Base-by-base conservation (phyloP, 495 filamentous ascomycete genomes). In the Xylaria bambusicola region DNA sequence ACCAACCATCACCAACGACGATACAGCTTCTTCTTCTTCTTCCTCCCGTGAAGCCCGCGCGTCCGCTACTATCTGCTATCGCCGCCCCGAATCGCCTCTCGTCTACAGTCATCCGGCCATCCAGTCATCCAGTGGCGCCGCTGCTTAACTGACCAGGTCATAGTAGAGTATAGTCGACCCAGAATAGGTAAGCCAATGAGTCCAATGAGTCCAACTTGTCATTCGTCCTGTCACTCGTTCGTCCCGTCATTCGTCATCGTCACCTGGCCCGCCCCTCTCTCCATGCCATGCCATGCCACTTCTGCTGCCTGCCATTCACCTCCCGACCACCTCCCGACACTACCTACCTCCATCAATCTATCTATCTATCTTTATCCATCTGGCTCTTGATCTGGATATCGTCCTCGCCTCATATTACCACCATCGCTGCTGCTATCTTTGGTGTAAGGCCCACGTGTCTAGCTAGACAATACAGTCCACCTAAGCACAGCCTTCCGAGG, bases 181-280 rank as follows among this genome's bases (percentile, higher is more conserved):
- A 5, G 5, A 33, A 33, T 10, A 36, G 26, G 13, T 48, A 31
- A 41, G 35, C 36, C 1, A 20, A 6, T 24, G 17, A 51, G 23
- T 20, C 31, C 13, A 10, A 40, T 21, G 20, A 38, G 18, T 20
- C 48, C 5, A 18, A 7, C 20, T 33, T 33, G 31, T 33, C 31
- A 33, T 38, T 51, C 56, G 55, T 50, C n/a, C n/a, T n/a, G n/a
- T n/a, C n/a, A n/a, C n/a, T 33, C 31, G 10, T 38, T 51, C 56
- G 55, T 44, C 23, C 13, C 13, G 36, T 38, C 36, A 38, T 41
- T 45, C 47, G 56, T 51, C 47, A 42, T 58, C 38, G 56, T 59
- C 56, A 59, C 38, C 56, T n/a, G n/a, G n/a, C n/a, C n/a, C n/a
- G n/a, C n/a, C n/a, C n/a, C n/a, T n/a, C n/a, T n/a, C n/a, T n/a